Base-by-base conservation (phyloP, 2,329 filamentous ascomycete genomes). In the Monosporascus sp. region DNA sequence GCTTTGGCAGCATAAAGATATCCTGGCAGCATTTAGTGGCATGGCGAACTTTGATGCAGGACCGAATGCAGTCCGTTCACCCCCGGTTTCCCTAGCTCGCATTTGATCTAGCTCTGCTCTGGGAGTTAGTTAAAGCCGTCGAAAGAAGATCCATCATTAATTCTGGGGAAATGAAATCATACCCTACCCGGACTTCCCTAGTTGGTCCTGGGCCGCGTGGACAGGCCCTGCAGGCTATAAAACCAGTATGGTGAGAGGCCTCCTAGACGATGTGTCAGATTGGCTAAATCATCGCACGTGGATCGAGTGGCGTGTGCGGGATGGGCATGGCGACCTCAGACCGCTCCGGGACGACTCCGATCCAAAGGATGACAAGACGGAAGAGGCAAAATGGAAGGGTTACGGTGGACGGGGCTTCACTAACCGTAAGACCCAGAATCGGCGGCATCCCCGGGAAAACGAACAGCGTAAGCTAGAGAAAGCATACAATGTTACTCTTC, bases 191-290 rank as follows among this genome's bases (percentile, higher is more conserved):
- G 50, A 64, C 27, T 69, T 71, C 37, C 69, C 70, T 2, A 70
- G 60, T 43, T 72, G 70, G 70, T 66, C 67, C 2, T 72, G 68
- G 70, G 60, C 58, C 39, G 69, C 69, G 1, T 72, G 69, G 69
- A 55, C 57, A 5, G 58, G 58, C 6, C 49, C 53, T 37, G 59
- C 59, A 4, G 59, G 56, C 5, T 65, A 68, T 49, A 55, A 56
- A 11, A 48, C 47, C 4, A 51, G 43, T 3, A 51, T 60, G 31
- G 39, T 70, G 3, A 57, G 54, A 2, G 67, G 64, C 18, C 59
- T 56, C 35, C 47, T 67, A 7, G 47, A 50, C 6, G 63, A 71
- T 50, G 57, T 70, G 2, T 54, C 58, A 2, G 60, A 67, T n/a
- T 72, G 70, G 70, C 58, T 72, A 7, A 56, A 54, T 17, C 48